Percentiles rank a stretch among this genome's conserved stretches.
Conservation (phyloP, 139 green algal genomes). For the Deuterostichococcus epilithicus region DNA sequence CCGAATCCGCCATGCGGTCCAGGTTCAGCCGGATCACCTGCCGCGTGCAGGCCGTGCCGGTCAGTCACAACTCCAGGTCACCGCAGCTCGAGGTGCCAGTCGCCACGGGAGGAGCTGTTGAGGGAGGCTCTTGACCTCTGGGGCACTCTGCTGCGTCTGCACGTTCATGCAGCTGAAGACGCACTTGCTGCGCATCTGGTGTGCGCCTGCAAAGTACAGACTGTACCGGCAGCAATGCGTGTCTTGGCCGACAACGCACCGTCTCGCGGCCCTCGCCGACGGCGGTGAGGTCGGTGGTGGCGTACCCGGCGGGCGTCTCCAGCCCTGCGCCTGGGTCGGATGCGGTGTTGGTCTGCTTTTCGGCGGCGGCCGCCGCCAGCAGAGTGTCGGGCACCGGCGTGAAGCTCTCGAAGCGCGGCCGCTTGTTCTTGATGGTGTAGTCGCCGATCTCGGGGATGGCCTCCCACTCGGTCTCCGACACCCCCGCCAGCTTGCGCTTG, state of each 20-base stretch:
- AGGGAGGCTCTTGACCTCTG: too few species aligned
- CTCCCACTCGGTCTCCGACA: conserved; percentile 78
- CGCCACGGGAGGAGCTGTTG: too few species aligned
- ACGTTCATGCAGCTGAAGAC: too few species aligned
- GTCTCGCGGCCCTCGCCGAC: conserved; percentile 72
- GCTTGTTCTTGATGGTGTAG: conserved; percentile 89
- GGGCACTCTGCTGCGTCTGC: too few species aligned
- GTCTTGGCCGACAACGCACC: background rate
- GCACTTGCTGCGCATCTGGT: too few species aligned
- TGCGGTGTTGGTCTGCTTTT: conserved; percentile 53
- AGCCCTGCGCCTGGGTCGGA: conserved; percentile 29
- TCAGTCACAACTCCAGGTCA: too few species aligned
- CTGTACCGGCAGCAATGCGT: background rate
- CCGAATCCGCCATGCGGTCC: conserved; percentile 87
- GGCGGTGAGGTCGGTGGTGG: conserved; percentile 86
- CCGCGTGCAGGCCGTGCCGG: too few species aligned
- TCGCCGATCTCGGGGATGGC: conserved; percentile 97
- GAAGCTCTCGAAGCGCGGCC: conserved; percentile 68
- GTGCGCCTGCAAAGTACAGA: background rate
- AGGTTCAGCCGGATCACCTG: conserved; percentile 90
- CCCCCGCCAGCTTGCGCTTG: conserved; percentile 86
- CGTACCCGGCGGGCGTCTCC: conserved; percentile 50
- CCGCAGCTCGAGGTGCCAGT: too few species aligned
- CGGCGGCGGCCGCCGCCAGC: conserved; percentile 63
- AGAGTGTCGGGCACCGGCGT: conserved; percentile 89